Base-by-base conservation (phyloP, 2,329 filamentous ascomycete species). In the Fusarium temperatum region DNA sequence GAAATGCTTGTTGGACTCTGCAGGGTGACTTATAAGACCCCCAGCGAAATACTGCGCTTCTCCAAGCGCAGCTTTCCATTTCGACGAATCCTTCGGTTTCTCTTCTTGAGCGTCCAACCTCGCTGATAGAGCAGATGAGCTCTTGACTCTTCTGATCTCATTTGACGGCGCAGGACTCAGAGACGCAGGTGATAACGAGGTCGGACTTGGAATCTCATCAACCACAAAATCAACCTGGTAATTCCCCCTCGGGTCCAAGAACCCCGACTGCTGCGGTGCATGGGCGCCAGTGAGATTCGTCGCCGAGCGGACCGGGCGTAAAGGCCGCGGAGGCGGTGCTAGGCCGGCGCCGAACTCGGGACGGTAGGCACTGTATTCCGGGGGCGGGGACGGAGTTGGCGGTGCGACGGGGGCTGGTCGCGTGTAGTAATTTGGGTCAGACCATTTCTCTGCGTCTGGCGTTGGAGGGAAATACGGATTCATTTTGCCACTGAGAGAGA, bases 21-120 rank as follows among this genome's bases (percentile, higher is more conserved):
- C 87, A 0, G 92, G 90, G 64, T 90, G 90, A 22, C 85, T 85
- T 60, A 93, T 85, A 28, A 94, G 84, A 0, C 91, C 91, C 6
- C 89, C 89, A 4, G 91, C 89, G 68, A 93, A 90, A 78, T 92
- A 89, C 41, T 89, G 86, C 0, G 90, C 90, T 75, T 93, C 90
- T 13, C 85, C 84, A 4, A 89, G 73, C 1, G 87, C 87, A 4
- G 82, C 80, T 65, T 88, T 87, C 85, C 87, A 87, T 58, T 76
- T 77, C 4, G 79, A 80, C 13, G 75, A 55, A 7, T 70, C 71
- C 15, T 77, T 78, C 5, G 75, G 66, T 17, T 67, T 70, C 2
- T 73, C 56, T 2, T 75, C 60, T 30, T 69, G 55, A 5, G 65
- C 39, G 13, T 61, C 54, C 8, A 61, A 45, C 10, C 53, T 56